phyloP scores from a whole-genome alignment of 345 rosid species.

The Euphorbia lathyris region DNA sequence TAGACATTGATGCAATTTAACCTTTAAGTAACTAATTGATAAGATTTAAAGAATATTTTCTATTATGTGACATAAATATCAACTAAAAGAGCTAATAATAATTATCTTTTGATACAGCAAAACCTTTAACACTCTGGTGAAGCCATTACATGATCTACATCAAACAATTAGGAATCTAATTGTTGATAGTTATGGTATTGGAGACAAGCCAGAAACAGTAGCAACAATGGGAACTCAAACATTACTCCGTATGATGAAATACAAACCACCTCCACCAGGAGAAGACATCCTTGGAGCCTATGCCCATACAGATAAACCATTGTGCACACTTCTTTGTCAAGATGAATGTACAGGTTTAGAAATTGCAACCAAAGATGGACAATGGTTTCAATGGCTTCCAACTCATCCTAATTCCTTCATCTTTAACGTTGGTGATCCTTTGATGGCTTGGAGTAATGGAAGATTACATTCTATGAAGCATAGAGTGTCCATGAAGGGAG shows the following conservation, averaged over 20 bases:
- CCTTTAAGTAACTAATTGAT: no score
- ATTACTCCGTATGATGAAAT: constrained; percentile 14
- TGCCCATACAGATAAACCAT: constrained; percentile 3
- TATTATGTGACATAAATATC: no score
- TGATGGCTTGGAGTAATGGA: constrained; percentile 24
- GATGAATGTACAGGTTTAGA: constrained; percentile 13
- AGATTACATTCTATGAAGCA: constrained; percentile 18
- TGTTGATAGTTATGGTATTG: constrained; percentile 22
- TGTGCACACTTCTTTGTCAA: neutral
- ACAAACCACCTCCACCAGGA: neutral
- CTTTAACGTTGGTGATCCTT: constrained; percentile 17
- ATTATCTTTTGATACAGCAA: neutral
- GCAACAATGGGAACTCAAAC: neutral
- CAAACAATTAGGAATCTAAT: constrained; percentile 6
- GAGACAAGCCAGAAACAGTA: neutral
- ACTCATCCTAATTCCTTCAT: constrained; percentile 1
- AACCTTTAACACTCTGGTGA: neutral
- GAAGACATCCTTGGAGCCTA: neutral
- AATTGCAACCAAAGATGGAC: constrained; percentile 14
- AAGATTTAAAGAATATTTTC: no score
- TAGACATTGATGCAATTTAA: no score
- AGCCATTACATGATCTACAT: constrained; percentile 19
- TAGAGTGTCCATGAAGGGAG: constrained; percentile 20
- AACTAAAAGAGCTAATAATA: no score
- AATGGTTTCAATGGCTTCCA: constrained; percentile 3